Base-by-base conservation (phyloP, 148 eudicot species). In the Silene uniflora region DNA sequence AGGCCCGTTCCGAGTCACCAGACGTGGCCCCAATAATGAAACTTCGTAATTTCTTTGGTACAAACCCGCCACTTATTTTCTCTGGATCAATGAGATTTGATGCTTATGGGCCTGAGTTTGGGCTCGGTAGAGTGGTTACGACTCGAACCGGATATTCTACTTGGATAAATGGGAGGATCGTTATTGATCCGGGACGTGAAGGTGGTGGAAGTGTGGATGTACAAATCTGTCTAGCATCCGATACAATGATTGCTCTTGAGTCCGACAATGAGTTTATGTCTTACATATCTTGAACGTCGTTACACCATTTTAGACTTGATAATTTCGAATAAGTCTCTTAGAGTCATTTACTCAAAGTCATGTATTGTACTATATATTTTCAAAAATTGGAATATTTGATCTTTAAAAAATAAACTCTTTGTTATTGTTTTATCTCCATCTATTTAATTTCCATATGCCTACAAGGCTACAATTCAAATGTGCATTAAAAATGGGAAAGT, bases 71-170 rank as follows among this genome's bases (percentile, higher is more conserved):
- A 39, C 44, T 24, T 85, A 84, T 61, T 6, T 88, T 91, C 88
- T 91, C 93, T 1, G 90, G 97, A 67, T 91, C 93, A 88, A 1
- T 39, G 44, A 80, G 91, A 73, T 84, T 91, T 49, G 90, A 89
- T 2, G 83, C 87, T 84, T 89, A 91, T 65, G 89, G 88, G n/a
- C 88, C 87, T n/a, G 90, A 88, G 62, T 91, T 91, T 58, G 93
- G 97, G 67, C 88, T 89, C 85, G 97, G 93, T 0, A 64, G 56
- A 19, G 88, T 91, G 0, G 39, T 87, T 67, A 89, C 89, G 2
- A 81, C 88, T 1, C 76, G 91, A 29, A 87, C 89, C 18, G 93
- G 97, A 2, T 73, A 65, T 69, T 88, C 90, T 1, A 85, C 87
- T 46, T 89, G 88, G 76, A 85, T 86, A 49, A 91, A 89, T 68